Evolutionary conservation across 2,329 filamentous ascomycete species (phyloP), one percentile per base, ranked within the genome.

Genomic region (Lizonia empirigonia): DNA sequence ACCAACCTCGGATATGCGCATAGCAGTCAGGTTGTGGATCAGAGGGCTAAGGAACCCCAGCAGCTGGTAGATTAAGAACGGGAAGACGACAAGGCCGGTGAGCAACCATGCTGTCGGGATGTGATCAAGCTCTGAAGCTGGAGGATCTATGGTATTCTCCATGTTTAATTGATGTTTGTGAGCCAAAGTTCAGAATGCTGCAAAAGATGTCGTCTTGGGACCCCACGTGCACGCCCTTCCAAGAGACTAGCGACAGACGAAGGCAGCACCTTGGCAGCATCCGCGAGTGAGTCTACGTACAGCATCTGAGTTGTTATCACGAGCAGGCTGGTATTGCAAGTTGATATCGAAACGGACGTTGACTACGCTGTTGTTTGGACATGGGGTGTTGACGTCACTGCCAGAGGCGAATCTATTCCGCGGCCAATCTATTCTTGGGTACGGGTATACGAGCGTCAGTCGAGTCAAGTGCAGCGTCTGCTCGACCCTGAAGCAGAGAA

Each of bases 1-100:
- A 34, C 61, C 35, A 55, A 71, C 70, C 53, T 69, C 68, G 44
- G 63, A 66, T 50, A 73, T 69, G 32, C 57, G 67, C 68, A 73
- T 69, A 33, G 51, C 58, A 26, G 56, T 58, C 12, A 59, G 57
- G 6, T 58, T 56, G 37, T 62, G 59, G 29, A 65, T 59, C 20
- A 62, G 36, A n/a, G 62, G 55, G 38, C 60, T 63, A 16, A 64
- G 55, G 23, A 63, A 57, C 29, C 55, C 60, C 36, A 63, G 50
- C 13, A 64, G 39, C 42, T 52, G 59, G 36, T 60, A 65, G 27
- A 63, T 24, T 5, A 50, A 44, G 35, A 58, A 58, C 8, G 62
- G 62, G 16, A 63, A 58, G 7, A 66, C 53, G 32, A 57, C 61
- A 13, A 64, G 41, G 12, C 55, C 58, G 16, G 56, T 60, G 8